Evolutionary conservation across 179 eudicot genomes (phyloP).

Genomic region (Pouteria campechiana): DNA sequence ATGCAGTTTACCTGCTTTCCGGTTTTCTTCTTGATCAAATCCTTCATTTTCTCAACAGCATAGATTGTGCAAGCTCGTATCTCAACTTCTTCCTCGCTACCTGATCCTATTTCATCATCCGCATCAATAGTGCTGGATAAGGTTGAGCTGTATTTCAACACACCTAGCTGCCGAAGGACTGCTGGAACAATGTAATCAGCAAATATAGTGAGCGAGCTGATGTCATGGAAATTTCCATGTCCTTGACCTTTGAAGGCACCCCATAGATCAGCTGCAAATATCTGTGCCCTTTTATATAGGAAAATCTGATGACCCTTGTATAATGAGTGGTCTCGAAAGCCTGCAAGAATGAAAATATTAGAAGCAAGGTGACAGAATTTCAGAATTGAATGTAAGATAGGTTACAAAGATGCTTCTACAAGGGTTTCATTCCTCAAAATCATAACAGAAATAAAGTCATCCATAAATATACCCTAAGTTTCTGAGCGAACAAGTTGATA

Average conservation of each 20-base stretch:
- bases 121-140: constrained; percentile 38
- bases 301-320: constrained; percentile 87
- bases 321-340: constrained; percentile 79
- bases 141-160: constrained; percentile 42
- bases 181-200: constrained; percentile 95
- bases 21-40: constrained; percentile 32
- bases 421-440: too few relatives aligned
- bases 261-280: constrained; percentile 80
- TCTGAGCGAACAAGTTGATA: too few relatives aligned
- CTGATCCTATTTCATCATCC: constrained; percentile 40
- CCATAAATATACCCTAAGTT: too few relatives aligned
- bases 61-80: constrained; percentile 67
- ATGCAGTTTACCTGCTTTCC: constrained; percentile 65
- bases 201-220: constrained; percentile 61
- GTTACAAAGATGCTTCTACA: too few relatives aligned
- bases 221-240: constrained; percentile 67
- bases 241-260: constrained; percentile 85
- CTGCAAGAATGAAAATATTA: constrained; percentile 12
- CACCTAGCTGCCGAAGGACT: constrained; percentile 72
- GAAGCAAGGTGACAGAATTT: too few relatives aligned
- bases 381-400: too few relatives aligned
- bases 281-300: constrained; percentile 83
- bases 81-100: constrained; percentile 81
- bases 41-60: constrained; percentile 74
- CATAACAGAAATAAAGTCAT: too few relatives aligned